phyloP scores from a whole-genome alignment of 208 protist species.

The Acanthamoeba triangularis region DNA sequence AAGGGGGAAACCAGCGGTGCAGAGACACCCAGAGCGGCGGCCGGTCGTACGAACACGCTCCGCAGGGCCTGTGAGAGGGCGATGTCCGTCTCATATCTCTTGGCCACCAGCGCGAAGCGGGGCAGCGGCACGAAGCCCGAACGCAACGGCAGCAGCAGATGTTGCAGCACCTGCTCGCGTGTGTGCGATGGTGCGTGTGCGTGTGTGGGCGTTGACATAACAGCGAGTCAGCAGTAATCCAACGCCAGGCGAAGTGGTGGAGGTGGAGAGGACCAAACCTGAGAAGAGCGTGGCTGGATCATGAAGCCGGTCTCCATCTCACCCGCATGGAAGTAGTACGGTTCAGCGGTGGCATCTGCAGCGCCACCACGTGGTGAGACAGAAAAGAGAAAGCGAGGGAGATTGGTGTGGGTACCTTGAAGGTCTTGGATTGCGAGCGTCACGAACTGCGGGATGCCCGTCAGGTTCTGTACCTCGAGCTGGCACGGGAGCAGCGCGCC shows the following conservation, averaged over 20 bases:
- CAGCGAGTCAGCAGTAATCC: not conserved
- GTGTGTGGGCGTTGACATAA: too few relatives aligned
- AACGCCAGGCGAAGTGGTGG: not conserved
- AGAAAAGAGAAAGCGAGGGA: not conserved
- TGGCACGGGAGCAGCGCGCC: conserved; percentile 7
- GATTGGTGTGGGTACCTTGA: not conserved
- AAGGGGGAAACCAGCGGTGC: not conserved
- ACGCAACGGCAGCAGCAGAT: conserved; percentile 11
- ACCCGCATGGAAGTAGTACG: not conserved
- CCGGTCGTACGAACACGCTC: not conserved
- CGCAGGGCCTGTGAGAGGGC: not conserved
- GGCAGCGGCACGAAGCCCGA: conserved; percentile 44
- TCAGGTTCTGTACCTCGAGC: not conserved
- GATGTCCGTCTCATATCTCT: not conserved
- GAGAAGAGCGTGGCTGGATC: conserved; percentile 11
- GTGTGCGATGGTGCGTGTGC: not conserved
- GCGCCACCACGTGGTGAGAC: not conserved
- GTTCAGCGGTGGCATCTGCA: not conserved
- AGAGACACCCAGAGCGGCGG: not conserved
- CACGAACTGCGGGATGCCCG: conserved; percentile 22
- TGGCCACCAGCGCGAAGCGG: not conserved
- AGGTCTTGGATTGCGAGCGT: not conserved
- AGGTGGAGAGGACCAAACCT: not conserved
- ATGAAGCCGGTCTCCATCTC: conserved; percentile 55
- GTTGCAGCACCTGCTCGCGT: not conserved